Conservation (phyloP, 2,329 filamentous ascomycete species). For the Seiridium cupressi region DNA sequence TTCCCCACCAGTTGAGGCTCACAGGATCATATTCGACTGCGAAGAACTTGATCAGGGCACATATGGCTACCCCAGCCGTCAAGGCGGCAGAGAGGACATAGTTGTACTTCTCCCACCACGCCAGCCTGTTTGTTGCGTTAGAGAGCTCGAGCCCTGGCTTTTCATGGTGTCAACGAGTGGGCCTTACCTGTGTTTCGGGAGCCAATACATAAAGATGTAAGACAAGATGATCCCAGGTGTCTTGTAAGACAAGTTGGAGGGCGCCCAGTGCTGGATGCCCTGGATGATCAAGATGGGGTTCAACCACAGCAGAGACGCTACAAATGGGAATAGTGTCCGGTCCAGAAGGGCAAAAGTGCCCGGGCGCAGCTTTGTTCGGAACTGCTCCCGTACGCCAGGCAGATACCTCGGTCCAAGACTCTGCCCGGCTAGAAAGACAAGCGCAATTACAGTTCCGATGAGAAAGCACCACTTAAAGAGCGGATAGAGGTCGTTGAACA, state of each 20-base stretch:
- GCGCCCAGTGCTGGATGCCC: slow-evolving; percentile 42
- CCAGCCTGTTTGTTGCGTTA: slow-evolving; percentile 10
- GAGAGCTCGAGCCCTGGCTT: too few species aligned
- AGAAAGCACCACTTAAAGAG: slow-evolving; percentile 44
- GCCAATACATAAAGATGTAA: slow-evolving; percentile 42
- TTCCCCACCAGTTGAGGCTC: slow-evolving; percentile 43
- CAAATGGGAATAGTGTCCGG: slow-evolving; percentile 33
- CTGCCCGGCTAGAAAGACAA: slow-evolving; percentile 34
- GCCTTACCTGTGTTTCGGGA: slow-evolving; percentile 28
- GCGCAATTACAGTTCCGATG: slow-evolving; percentile 33
- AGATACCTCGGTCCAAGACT: slow-evolving; percentile 33
- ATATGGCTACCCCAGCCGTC: slow-evolving; percentile 39
- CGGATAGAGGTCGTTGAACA: slow-evolving; percentile 41
- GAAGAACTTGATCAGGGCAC: slow-evolving; percentile 42
- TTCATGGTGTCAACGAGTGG: slow-evolving; percentile 1
- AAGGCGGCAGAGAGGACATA: slow-evolving; percentile 42
- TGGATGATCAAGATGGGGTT: slow-evolving; percentile 39
- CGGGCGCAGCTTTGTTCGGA: slow-evolving; percentile 27
- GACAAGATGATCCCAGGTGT: slow-evolving; percentile 39
- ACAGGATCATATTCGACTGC: slow-evolving; percentile 36
- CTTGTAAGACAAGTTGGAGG: slow-evolving; percentile 40
- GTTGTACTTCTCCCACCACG: slow-evolving; percentile 47
- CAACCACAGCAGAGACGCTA: slow-evolving; percentile 37
- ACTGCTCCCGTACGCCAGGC: slow-evolving; percentile 28
- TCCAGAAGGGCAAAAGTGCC: slow-evolving; percentile 32